phyloP scores from a whole-genome alignment of 169 alveolate species.

The Cryptosporidium sp. region DNA sequence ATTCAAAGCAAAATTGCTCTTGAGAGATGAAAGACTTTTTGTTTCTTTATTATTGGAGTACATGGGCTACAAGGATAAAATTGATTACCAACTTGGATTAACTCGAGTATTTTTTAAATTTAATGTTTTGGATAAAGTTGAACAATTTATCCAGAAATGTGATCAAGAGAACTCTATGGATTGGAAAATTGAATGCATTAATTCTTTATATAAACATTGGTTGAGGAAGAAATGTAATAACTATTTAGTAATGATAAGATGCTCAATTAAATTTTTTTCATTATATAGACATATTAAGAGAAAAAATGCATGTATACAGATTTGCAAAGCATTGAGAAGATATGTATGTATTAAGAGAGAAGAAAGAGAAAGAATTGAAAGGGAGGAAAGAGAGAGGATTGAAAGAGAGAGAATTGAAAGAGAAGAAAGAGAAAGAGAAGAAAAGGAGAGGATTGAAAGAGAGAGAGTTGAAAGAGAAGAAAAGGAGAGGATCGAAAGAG shows the following conservation, averaged over 20 bases:
- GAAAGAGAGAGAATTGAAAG: neutral
- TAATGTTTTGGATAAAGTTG: slow-evolving; percentile 80
- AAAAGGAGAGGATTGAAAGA: neutral
- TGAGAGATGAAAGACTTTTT: slow-evolving; percentile 77
- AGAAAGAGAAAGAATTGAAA: slow-evolving; percentile 10
- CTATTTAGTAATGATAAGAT: slow-evolving; percentile 44
- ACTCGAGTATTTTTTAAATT: slow-evolving; percentile 81
- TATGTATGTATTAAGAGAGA: slow-evolving; percentile 7
- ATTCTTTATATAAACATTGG: slow-evolving; percentile 76
- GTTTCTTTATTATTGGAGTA: slow-evolving; percentile 68
- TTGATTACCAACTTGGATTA: slow-evolving; percentile 79
- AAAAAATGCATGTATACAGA: slow-evolving; percentile 19
- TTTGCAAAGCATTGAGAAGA: slow-evolving; percentile 11
- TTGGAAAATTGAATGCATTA: slow-evolving; percentile 77
- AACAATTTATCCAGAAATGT: slow-evolving; percentile 79
- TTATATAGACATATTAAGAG: slow-evolving; percentile 12
- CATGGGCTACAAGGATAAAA: slow-evolving; percentile 73
- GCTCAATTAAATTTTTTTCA: slow-evolving; percentile 16
- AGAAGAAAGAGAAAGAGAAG: slow-evolving; percentile 1
- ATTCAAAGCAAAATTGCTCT: slow-evolving; percentile 77
- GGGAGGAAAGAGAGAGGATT: neutral
- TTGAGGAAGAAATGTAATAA: slow-evolving; percentile 30
- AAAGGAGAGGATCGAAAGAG: slow-evolving; percentile 5
- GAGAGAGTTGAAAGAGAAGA: slow-evolving; percentile 14
- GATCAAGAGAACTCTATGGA: slow-evolving; percentile 74